Conservation (phyloP, 768 basidiomycete species). For the Tubosaeta sp. region DNA sequence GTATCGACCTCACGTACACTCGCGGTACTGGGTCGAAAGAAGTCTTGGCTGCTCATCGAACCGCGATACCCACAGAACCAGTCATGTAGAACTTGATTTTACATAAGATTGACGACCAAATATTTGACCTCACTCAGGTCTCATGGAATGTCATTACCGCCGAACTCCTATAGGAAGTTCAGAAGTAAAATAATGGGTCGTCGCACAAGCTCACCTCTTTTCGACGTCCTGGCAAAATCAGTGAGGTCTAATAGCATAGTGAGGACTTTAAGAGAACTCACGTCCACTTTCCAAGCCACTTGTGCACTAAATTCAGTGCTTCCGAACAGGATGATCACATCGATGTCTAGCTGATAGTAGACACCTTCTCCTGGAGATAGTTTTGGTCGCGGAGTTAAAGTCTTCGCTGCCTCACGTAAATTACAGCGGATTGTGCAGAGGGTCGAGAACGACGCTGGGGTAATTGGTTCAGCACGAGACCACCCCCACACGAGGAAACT, state of each 20-base stretch:
- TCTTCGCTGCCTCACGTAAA: conserved; percentile 1
- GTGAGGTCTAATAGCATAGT: neutral
- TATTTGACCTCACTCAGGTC: no score
- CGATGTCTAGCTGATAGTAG: conserved; percentile 4
- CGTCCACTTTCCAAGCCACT: conserved; percentile 1
- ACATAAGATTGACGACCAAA: no score
- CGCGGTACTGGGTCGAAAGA: no score
- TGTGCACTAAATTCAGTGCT: conserved; percentile 23
- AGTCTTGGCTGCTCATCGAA: no score
- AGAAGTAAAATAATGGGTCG: no score
- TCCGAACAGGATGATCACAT: conserved; percentile 15
- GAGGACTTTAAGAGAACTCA: neutral
- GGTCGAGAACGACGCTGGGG: conserved; percentile 8
- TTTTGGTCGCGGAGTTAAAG: neutral
- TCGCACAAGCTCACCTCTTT: neutral
- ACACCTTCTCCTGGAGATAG: neutral
- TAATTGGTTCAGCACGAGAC: neutral
- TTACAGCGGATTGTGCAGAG: conserved; percentile 9
- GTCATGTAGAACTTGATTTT: no score
- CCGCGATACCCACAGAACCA: no score
- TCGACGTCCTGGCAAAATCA: neutral
- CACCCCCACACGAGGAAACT: no score
- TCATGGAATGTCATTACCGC: no score
- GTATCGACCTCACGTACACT: no score
- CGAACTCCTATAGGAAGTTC: no score